Conservation (phyloP, 2,329 filamentous ascomycete species). For the Diatrype stigma region DNA sequence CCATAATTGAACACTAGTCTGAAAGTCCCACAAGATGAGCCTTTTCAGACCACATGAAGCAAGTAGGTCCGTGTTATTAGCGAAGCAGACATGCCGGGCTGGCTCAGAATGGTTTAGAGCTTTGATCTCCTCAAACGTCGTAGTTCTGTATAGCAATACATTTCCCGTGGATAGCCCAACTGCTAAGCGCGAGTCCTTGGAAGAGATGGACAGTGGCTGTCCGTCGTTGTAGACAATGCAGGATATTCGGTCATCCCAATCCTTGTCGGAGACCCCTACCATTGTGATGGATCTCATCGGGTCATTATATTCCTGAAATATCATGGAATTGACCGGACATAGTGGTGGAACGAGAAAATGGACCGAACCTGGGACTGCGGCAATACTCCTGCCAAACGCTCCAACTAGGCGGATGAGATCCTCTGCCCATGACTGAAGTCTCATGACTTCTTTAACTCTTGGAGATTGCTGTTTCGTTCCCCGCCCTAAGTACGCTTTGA, state of each 20-base stretch:
- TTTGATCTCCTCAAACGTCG: not conserved
- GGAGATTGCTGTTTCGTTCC: slow-evolving; percentile 18
- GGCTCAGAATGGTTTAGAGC: not conserved
- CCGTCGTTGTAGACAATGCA: not conserved
- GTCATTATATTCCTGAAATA: not conserved
- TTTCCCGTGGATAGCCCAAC: slow-evolving; percentile 1
- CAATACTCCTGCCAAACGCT: slow-evolving; percentile 27
- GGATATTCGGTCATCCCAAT: slow-evolving; percentile 5
- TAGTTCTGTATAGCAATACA: not conserved
- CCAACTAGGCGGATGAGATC: slow-evolving; percentile 28
- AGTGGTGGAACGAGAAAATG: slow-evolving; percentile 2
- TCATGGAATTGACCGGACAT: slow-evolving; percentile 1
- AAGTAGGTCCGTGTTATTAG: not conserved
- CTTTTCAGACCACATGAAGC: not conserved
- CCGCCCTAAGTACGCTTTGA: slow-evolving; percentile 21
- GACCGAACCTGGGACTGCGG: slow-evolving; percentile 16
- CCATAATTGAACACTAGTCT: not conserved
- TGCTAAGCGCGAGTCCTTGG: not conserved
- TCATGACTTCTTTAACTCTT: slow-evolving; percentile 15
- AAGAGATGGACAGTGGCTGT: not conserved
- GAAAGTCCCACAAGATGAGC: not conserved
- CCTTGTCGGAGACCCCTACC: not conserved
- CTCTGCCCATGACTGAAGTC: slow-evolving; percentile 25
- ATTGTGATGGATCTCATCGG: not conserved
- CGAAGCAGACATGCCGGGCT: not conserved